Evolutionary conservation across 345 rosid species (phyloP), one percentile per base, ranked within the genome.

Genomic region (Brassica carinata): DNA sequence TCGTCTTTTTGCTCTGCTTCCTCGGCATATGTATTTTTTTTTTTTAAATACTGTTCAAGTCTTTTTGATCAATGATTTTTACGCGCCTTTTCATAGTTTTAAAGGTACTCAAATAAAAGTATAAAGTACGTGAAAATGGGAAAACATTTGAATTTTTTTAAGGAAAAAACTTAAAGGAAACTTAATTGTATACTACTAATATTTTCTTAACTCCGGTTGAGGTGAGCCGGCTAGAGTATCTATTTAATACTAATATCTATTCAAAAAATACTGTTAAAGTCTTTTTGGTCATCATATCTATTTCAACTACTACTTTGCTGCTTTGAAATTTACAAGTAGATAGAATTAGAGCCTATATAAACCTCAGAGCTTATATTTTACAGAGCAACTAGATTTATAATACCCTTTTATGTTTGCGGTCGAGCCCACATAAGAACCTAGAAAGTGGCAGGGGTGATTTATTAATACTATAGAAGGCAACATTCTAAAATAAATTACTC

Each of bases 1-100:
- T 82, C 81, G 74, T 73, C 81, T 77, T 82, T 82, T 82, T 48
- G 48, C 74, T 61, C 81, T 77, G 78, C 31, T 73, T 67, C 84
- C 81, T 82, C 78, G 81, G 81, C 81, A 72, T 77, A 48, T 67
- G 84, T 82, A 72, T 72, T 43, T 43, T 43, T 82, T 67, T 72
- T 43, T 43, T 10, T n/a, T n/a, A 5, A 68, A 57, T 17, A 76
- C 61, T 72, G 45, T 59, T 45, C 19, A 55, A 48, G 66, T 43
- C 34, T 77, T 53, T 67, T 62, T 64, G 53, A 75, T 80, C 63
- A 80, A 8, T 80, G 67, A 38, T 9, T 43, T 8, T 30, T 13
- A 59, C 73, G 61, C 40, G 71, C 68, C 74, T 40, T 51, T 36
- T 15, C 63, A 23, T 69, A 34, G 38, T 36, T 74, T 51, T 2